A percentile compares a stretch with the other conserved stretches of the same genome.
These are phyloP conservation scores for Daldinia concentrica DNA, from an alignment of 495 filamentous ascomycete genomes.

Conservation along the genomic window DNA sequence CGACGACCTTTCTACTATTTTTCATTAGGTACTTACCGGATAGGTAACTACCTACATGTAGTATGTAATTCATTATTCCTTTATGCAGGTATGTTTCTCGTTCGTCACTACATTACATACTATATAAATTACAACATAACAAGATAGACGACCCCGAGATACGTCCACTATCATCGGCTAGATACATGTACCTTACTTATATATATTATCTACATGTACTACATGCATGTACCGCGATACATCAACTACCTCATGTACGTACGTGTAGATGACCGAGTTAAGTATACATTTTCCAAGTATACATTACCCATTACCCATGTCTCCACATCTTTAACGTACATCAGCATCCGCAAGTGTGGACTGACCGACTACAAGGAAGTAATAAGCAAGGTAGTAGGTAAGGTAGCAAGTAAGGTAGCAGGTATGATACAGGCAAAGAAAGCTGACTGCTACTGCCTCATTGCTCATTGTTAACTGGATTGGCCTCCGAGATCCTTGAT, in stretches of 20 bases:
- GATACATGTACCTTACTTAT: no score
- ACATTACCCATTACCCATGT: neutral
- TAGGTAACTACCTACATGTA: no score
- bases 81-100: neutral
- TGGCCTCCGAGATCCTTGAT: constrained; percentile 30
- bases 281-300: neutral
- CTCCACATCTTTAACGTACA: neutral
- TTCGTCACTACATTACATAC: no score
- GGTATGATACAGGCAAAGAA: constrained; percentile 10
- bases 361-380: constrained; percentile 19
- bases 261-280: neutral
- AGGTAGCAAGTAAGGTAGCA: constrained; percentile 1
- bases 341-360: constrained; percentile 32
- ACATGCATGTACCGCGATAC: no score
- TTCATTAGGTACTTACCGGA: constrained; percentile 1
- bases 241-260: constrained; percentile 2
- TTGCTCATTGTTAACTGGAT: constrained; percentile 17
- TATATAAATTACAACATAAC: neutral
- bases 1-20: neutral
- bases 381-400: neutral
- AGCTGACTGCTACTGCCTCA: constrained; percentile 18
- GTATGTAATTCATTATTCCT: no score
- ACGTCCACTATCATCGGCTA: no score
- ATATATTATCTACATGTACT: no score
- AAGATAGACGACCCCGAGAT: no score